These are phyloP conservation scores for Papiliotrema fonsecae DNA, from an alignment of 1,284 basidiomycete species.

Conservation along the genomic window DNA sequence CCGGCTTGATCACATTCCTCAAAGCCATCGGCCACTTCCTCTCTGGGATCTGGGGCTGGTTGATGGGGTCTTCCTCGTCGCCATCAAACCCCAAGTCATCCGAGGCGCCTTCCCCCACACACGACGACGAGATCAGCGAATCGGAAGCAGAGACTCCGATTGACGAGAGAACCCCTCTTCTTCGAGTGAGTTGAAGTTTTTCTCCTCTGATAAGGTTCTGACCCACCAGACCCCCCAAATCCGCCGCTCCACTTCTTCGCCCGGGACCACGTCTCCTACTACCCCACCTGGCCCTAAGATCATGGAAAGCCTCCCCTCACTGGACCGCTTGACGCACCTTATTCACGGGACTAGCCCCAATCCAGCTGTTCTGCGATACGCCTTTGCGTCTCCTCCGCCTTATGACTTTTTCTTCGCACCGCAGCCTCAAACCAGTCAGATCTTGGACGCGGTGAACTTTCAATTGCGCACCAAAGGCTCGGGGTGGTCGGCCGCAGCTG, in stretches of 20 bases:
- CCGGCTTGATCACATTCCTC: no score
- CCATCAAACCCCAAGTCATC: background rate
- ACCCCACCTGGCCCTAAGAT: background rate
- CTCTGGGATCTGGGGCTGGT: background rate
- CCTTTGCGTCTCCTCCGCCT: background rate
- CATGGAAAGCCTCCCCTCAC: background rate
- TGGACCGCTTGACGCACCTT: background rate
- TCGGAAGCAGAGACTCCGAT: slow-evolving; percentile 3
- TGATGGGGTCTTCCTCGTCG: background rate
- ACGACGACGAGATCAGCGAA: slow-evolving; percentile 1
- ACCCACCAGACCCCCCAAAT: background rate
- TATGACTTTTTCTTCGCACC: background rate
- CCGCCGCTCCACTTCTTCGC: background rate
- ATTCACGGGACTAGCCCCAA: background rate
- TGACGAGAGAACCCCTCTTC: slow-evolving; percentile 4
- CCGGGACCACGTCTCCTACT: background rate
- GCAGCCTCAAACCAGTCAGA: background rate
- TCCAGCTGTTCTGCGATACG: background rate
- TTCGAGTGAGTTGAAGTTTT: background rate
- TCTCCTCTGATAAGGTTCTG: background rate
- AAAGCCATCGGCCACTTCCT: background rate
- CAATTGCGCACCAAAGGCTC: background rate
- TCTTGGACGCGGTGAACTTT: background rate
- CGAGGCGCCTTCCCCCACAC: background rate
- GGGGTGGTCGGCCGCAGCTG: background rate